Conservation (phyloP, 2,329 filamentous ascomycete genomes). For the Scedosporium apiospermum region DNA sequence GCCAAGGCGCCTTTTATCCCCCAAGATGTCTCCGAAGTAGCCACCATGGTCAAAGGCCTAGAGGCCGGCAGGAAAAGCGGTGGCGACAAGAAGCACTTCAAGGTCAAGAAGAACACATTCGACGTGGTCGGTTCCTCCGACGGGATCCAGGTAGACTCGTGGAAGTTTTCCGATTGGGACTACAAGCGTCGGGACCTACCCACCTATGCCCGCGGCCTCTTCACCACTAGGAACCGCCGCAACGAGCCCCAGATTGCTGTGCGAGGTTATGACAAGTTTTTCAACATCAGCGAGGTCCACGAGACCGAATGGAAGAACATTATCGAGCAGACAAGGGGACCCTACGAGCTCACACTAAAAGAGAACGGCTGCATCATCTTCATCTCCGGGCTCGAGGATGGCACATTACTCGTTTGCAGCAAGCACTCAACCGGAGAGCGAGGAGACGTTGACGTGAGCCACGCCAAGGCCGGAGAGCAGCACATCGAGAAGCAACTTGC, state of each 20-base stretch:
- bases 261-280: constrained; percentile 97
- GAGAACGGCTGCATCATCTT: constrained; percentile 99
- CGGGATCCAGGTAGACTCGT: constrained; percentile 69
- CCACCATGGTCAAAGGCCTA: constrained; percentile 54
- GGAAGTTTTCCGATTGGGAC: constrained; percentile 91
- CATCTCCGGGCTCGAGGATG: constrained; percentile 82
- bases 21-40: constrained; percentile 62
- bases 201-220: constrained; percentile 87
- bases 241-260: constrained; percentile 69
- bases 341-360: constrained; percentile 93
- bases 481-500: constrained; percentile 75
- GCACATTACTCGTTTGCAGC: constrained; percentile 88
- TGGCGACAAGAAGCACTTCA: constrained; percentile 52
- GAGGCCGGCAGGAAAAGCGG: constrained; percentile 42
- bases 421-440: constrained; percentile 90
- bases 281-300: constrained; percentile 77
- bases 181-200: constrained; percentile 84
- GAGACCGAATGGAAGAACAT: constrained; percentile 81
- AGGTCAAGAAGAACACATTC: constrained; percentile 75
- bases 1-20: constrained; percentile 48
- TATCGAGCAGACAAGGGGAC: constrained; percentile 63
- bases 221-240: constrained; percentile 64
- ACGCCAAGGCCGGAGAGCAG: constrained; percentile 72
- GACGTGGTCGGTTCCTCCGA: constrained; percentile 52
- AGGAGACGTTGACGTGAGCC: constrained; percentile 62